phyloP scores from a whole-genome alignment of 2,329 filamentous ascomycete genomes.

The Aspergillus fumigatiaffinis region DNA sequence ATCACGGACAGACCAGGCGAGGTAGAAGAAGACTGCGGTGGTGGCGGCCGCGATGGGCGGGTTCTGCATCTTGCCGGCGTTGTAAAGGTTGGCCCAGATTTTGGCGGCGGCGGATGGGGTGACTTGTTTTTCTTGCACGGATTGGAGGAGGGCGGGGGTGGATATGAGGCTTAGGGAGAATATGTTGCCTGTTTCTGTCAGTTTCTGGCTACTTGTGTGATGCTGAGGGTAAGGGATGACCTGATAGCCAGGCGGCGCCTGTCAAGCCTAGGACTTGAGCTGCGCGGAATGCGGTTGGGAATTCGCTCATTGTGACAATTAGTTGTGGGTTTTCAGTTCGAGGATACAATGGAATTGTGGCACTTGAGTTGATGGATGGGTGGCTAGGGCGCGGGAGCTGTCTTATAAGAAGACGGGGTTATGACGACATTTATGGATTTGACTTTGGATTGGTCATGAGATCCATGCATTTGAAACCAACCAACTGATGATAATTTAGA shows the following conservation, averaged over 20 bases:
- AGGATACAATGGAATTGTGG: too few species aligned
- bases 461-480: neutral
- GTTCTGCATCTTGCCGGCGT: constrained; percentile 19
- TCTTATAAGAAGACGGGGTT: neutral
- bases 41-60: constrained; percentile 22
- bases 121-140: constrained; percentile 7
- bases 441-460: neutral
- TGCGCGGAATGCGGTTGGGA: constrained; percentile 15
- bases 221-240: neutral
- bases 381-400: too few species aligned
- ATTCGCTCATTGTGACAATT: constrained; percentile 12
- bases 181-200: constrained; percentile 22
- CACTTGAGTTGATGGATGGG: too few species aligned
- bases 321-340: neutral
- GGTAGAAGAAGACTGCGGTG: constrained; percentile 23
- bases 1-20: constrained; percentile 24
- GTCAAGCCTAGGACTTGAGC: constrained; percentile 27
- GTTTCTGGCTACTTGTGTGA: too few species aligned
- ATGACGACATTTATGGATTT: neutral
- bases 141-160: constrained; percentile 24
- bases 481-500: neutral
- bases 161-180: constrained; percentile 19
- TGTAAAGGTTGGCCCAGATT: constrained; percentile 19
- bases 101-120: constrained; percentile 9
- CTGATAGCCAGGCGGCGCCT: constrained; percentile 28